Base-by-base conservation (phyloP, 1,284 basidiomycete genomes). In the Schizophyllum amplum region DNA sequence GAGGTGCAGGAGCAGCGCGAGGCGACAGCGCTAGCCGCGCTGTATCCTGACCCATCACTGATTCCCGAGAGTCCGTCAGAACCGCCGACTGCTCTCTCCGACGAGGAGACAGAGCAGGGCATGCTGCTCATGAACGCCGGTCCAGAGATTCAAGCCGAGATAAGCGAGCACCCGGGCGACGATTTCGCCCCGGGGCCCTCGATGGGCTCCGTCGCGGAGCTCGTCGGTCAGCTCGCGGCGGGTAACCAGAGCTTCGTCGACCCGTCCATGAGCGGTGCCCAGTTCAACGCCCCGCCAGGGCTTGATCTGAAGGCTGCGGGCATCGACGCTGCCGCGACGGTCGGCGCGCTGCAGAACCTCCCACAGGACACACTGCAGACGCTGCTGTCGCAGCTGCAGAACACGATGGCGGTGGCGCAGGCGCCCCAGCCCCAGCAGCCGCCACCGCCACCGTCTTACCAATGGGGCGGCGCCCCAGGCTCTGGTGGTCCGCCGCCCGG, bases 31-130 rank as follows among this genome's bases (percentile, higher is more conserved):
- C 74, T 92, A 25, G 79, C 80, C 42, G 87, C 88, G 50, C 68
- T 87, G 27, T 92, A 92, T 67, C 82, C 86, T 75, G 78, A 77
- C 17, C 69, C 76, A 42, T 75, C 77, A 52, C 84, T 86, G 62
- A 85, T 90, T 64, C 89, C 90, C 22, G 85, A 89, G 54, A 79
- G 83, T 57, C 86, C 90, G n/a, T 78, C 78, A 33, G 89, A 91
- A 69, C 82, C 84, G n/a, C 64, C 76, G 20, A 68, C 69, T 58
- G 74, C 77, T 64, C 77, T 87, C 61, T 66, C 78, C 47, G 86
- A 87, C 63, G 87, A 86, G 60, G 82, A 88, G 65, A 75, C 83
- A 60, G 86, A 90, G 68, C 75, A 70, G 64, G 76, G 80, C 51
- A 77, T 81, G 61, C 77, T 76, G 65, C 65, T 71, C 54, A 90